Conservation (phyloP, 2,329 filamentous ascomycete species). For the Macrophomina pseudophaseolina region DNA sequence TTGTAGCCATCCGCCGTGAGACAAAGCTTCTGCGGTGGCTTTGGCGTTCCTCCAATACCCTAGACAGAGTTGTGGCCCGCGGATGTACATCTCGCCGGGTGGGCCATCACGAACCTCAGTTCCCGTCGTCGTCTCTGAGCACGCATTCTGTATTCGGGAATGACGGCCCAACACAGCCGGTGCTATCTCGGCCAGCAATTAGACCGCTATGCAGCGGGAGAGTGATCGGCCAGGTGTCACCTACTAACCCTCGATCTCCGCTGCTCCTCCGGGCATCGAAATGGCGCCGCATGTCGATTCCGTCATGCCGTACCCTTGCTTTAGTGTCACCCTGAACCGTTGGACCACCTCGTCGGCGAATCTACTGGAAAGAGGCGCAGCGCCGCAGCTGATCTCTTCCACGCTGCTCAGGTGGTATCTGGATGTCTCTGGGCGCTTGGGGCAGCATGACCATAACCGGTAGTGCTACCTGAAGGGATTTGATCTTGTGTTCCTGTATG, state of each 20-base stretch:
- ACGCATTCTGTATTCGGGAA: conserved; percentile 72
- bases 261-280: conserved; percentile 38
- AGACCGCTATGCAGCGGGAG: conserved; percentile 37
- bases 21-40: conserved; percentile 69
- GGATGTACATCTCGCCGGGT: conserved; percentile 74
- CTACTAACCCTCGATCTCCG: conserved; percentile 28
- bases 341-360: conserved; percentile 59
- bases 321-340: conserved; percentile 61
- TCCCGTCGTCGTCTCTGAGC: conserved; percentile 66
- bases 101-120: conserved; percentile 54
- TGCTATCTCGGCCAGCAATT: conserved; percentile 41
- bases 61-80: conserved; percentile 73
- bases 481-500: conserved; percentile 71
- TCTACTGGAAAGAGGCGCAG: conserved; percentile 64
- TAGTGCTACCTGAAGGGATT: conserved; percentile 70
- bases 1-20: conserved; percentile 69
- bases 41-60: conserved; percentile 76
- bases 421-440: conserved; percentile 70
- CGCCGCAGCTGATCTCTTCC: conserved; percentile 65
- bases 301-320: conserved; percentile 89
- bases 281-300: conserved; percentile 55
- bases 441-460: conserved; percentile 73
- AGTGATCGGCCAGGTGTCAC: neutral
- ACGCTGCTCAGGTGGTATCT: conserved; percentile 73
- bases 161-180: conserved; percentile 67